Percentiles rank a stretch among this genome's conserved stretches.
Evolutionary conservation across 257 asterid species (phyloP).

Genomic region (Solanum bulbocastanum): DNA sequence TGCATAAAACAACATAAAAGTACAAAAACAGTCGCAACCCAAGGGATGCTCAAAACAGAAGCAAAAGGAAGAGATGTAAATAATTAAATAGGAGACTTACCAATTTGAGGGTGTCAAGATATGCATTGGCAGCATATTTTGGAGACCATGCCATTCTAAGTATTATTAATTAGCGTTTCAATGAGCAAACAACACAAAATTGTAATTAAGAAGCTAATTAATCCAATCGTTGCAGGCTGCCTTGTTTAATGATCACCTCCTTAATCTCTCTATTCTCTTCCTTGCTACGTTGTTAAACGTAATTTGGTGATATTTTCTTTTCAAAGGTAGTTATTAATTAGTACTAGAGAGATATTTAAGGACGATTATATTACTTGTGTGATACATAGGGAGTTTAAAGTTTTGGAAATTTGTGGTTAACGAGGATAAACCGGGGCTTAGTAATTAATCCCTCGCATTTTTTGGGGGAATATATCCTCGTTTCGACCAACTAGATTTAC

Average conservation of each 20-base stretch:
- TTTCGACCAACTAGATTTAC: neutral
- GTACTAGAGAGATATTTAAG: neutral
- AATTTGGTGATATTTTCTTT: neutral
- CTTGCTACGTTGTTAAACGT: neutral
- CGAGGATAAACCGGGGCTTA: neutral
- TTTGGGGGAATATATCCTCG: neutral
- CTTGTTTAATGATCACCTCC: neutral
- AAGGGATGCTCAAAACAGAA: neutral
- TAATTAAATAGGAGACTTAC: constrained; percentile 10
- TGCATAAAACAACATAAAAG: neutral
- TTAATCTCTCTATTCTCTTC: neutral
- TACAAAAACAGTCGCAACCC: neutral
- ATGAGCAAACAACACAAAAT: neutral
- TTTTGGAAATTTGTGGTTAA: neutral
- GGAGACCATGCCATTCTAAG: constrained; percentile 52
- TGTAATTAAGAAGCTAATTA: neutral
- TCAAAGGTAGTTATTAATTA: neutral
- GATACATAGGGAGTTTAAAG: neutral
- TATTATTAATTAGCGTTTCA: neutral
- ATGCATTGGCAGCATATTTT: constrained; percentile 48
- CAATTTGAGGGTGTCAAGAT: constrained; percentile 52
- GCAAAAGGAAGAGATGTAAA: neutral
- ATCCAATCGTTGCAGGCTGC: neutral
- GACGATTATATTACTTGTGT: neutral
- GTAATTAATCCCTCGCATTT: neutral